These are phyloP conservation scores for Otatea glauca DNA, from an alignment of 176 grass and related monocot genomes.

Conservation along the genomic window DNA sequence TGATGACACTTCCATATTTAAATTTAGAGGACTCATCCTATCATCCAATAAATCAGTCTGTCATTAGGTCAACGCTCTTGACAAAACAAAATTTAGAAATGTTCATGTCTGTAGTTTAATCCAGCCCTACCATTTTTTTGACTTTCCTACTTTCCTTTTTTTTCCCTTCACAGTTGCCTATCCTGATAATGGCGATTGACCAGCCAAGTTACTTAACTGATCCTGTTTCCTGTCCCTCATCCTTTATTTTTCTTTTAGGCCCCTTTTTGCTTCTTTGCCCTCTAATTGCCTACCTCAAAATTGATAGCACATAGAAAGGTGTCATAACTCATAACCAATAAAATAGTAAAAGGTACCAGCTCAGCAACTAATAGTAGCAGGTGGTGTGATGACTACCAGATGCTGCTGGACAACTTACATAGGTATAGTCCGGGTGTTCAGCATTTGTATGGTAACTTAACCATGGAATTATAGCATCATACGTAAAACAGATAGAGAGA, in stretches of 20 bases:
- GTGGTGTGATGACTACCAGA: not conserved
- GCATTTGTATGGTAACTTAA: not conserved
- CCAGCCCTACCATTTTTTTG: not conserved
- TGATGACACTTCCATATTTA: constrained; percentile 7
- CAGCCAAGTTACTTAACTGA: not conserved
- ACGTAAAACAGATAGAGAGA: not conserved
- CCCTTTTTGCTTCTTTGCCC: not conserved
- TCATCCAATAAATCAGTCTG: not conserved
- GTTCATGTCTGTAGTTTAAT: not conserved
- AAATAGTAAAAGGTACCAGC: not conserved
- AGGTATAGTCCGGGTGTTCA: not conserved
- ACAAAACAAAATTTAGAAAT: constrained; percentile 9
- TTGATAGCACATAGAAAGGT: constrained; percentile 6
- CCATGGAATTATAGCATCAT: not conserved
- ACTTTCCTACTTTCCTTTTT: not conserved
- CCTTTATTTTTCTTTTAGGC: not conserved
- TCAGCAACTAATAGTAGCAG: constrained; percentile 2
- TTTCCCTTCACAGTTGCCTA: not conserved
- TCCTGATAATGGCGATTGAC: not conserved
- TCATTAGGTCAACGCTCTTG: not conserved
- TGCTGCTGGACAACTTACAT: not conserved
- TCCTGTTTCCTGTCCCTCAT: not conserved
- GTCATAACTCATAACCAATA: constrained; percentile 11
- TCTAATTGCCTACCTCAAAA: not conserved
- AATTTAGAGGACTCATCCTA: not conserved